Evolutionary conservation across 2,329 filamentous ascomycete species (phyloP).

Genomic region (Scedosporium apiospermum): DNA sequence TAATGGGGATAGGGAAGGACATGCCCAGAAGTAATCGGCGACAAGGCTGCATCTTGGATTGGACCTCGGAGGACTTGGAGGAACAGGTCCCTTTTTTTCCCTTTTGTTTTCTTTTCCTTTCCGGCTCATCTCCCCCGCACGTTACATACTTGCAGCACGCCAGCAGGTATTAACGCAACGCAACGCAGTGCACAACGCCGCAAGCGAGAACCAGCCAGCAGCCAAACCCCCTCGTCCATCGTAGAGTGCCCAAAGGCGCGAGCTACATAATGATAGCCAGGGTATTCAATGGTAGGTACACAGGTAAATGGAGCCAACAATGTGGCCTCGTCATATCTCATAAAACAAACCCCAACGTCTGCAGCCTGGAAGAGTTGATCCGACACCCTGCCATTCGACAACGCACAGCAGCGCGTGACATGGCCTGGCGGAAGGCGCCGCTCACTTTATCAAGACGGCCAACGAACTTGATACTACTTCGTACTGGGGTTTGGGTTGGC

Average conservation of each 20-base stretch:
- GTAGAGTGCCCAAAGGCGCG: background rate
- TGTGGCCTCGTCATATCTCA: too few relatives aligned
- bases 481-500: too few relatives aligned
- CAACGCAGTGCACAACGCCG: background rate
- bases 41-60: background rate
- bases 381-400: background rate
- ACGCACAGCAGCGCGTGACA: constrained; percentile 1
- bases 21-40: background rate
- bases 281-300: too few relatives aligned
- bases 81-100: background rate
- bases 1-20: background rate
- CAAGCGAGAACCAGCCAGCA: background rate
- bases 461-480: too few relatives aligned
- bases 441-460: background rate
- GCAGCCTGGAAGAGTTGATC: background rate
- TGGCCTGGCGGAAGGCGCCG: background rate
- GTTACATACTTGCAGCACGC: background rate
- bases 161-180: background rate
- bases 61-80: background rate
- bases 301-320: too few relatives aligned
- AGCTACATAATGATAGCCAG: background rate
- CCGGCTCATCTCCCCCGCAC: background rate
- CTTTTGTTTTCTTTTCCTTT: background rate
- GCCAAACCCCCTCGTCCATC: background rate
- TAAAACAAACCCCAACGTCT: background rate